These are phyloP conservation scores for Salisapilia sapeloensis DNA, from an alignment of 352 stramenopile species.

Conservation along the genomic window DNA sequence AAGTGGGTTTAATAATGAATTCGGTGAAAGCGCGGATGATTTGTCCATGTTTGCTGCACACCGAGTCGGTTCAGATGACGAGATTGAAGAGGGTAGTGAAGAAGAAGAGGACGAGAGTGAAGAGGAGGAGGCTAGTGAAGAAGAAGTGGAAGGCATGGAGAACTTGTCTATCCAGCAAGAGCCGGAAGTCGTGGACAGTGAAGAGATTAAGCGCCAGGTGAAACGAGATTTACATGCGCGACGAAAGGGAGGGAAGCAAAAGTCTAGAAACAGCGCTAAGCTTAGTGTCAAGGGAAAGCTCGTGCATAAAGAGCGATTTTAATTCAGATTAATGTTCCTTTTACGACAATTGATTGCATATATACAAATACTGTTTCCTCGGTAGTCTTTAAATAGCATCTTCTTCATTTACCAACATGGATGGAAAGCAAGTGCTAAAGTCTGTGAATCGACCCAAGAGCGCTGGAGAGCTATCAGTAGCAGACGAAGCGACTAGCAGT, in stretches of 20 bases:
- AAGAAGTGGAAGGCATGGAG: conserved; percentile 9
- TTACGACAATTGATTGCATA: conserved; percentile 3
- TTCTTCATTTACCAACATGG: too few relatives aligned
- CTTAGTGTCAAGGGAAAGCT: conserved; percentile 76
- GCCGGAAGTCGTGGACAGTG: conserved; percentile 32
- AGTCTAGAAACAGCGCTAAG: conserved; percentile 65
- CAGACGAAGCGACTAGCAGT: too few relatives aligned
- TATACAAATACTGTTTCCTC: conserved; percentile 3
- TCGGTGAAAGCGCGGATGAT: conserved; percentile 47
- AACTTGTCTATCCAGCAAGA: too few relatives aligned
- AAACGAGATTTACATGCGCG: conserved; percentile 46
- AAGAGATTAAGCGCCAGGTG: conserved; percentile 70
- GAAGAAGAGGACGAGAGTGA: conserved; percentile 26
- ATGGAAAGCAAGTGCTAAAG: too few relatives aligned
- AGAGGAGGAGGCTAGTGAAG: conserved; percentile 5
- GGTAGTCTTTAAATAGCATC: too few relatives aligned
- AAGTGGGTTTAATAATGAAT: conserved; percentile 69
- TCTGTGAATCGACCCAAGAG: too few relatives aligned
- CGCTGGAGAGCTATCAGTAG: too few relatives aligned
- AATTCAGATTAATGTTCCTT: too few relatives aligned
- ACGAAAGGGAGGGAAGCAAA: conserved; percentile 37
- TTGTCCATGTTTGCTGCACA: conserved; percentile 74
- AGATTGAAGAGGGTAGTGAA: conserved; percentile 15
- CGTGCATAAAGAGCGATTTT: conserved; percentile 70
- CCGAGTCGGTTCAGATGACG: conserved; percentile 16